Evolutionary conservation across 306 rosid genomes (phyloP).

Genomic region (Ammopiptanthus mongolicus): DNA sequence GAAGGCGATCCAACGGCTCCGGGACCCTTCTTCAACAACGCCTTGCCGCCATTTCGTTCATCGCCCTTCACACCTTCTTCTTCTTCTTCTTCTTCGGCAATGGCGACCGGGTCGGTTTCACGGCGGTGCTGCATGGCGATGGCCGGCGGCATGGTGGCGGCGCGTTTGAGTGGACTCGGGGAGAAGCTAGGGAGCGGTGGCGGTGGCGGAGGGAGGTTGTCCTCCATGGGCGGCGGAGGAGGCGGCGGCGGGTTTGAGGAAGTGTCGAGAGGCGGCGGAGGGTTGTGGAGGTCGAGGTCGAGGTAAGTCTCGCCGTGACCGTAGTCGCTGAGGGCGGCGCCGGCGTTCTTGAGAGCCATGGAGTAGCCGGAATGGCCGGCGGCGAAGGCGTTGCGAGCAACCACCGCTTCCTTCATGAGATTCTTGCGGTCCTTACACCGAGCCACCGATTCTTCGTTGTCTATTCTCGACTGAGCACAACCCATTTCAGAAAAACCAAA

Average conservation of each 20-base stretch:
- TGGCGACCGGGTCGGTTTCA: conserved; percentile 22
- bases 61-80: neutral
- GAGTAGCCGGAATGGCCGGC: conserved; percentile 77
- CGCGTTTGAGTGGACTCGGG: conserved; percentile 56
- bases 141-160: conserved; percentile 64
- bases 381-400: conserved; percentile 77
- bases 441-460: conserved; percentile 76
- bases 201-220: conserved; percentile 56
- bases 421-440: conserved; percentile 72
- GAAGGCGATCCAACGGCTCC: conserved; percentile 13
- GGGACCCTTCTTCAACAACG: conserved; percentile 2
- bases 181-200: conserved; percentile 70
- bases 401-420: conserved; percentile 68
- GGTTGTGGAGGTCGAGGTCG: conserved; percentile 26
- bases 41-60: conserved; percentile 11
- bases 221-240: conserved; percentile 47
- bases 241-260: conserved; percentile 50
- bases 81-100: conserved; percentile 45
- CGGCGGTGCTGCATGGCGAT: conserved; percentile 30
- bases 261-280: conserved; percentile 45
- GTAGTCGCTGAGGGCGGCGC: conserved; percentile 81
- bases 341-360: conserved; percentile 66
- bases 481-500: conserved; percentile 42
- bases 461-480: conserved; percentile 79
- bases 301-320: conserved; percentile 66